Conservation (phyloP, 257 asterid genomes). For the Orobanche coerulescens region DNA sequence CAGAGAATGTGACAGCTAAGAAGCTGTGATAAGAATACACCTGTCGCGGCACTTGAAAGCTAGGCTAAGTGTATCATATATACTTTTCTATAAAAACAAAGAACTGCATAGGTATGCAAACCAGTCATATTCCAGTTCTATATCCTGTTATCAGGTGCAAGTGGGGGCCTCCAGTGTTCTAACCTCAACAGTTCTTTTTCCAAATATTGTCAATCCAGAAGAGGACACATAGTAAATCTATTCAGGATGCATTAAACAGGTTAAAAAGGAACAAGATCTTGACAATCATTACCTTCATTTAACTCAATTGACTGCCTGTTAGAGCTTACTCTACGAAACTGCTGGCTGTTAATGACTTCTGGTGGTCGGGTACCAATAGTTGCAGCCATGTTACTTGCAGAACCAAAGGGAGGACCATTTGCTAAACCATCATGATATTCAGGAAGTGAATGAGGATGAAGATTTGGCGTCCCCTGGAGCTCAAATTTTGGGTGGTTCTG, state of each 20-base stretch:
- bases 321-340: constrained; percentile 47
- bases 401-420: constrained; percentile 52
- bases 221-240: neutral
- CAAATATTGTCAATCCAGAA: constrained; percentile 1
- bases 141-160: constrained; percentile 6
- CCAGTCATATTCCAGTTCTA: no score
- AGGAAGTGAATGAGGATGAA: constrained; percentile 75
- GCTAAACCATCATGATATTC: constrained; percentile 65
- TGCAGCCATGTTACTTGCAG: constrained; percentile 60
- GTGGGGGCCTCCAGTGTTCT: neutral
- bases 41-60: neutral
- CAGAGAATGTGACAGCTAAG: constrained; percentile 12
- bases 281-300: constrained; percentile 49
- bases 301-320: constrained; percentile 55
- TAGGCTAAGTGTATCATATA: neutral
- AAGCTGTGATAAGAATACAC: neutral
- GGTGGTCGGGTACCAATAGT: constrained; percentile 44
- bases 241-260: neutral
- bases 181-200: neutral
- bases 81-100: neutral
- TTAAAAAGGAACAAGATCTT: neutral
- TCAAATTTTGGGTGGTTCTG: constrained; percentile 52
- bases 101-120: neutral
- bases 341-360: constrained; percentile 56
- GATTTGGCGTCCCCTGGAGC: constrained; percentile 44